phyloP scores from a whole-genome alignment of 345 rosid species.

The Raphanus raphanistrum region DNA sequence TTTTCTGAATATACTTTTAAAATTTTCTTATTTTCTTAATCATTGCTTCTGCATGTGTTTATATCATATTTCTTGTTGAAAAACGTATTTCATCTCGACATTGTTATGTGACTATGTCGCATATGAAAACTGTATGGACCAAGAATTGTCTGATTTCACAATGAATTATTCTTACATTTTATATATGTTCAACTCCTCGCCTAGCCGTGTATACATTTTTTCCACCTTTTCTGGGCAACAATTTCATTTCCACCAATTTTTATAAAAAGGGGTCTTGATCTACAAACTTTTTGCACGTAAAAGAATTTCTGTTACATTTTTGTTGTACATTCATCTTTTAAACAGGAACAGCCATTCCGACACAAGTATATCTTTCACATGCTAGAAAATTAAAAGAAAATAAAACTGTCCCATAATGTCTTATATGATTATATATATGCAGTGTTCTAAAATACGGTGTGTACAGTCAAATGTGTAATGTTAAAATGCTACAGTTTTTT shows the following conservation, averaged over 20 bases:
- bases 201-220: background rate
- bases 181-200: background rate
- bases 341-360: background rate
- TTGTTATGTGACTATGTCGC: background rate
- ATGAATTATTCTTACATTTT: background rate
- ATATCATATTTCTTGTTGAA: slow-evolving; percentile 8
- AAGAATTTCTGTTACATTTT: background rate
- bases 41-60: slow-evolving; percentile 15
- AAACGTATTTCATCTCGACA: background rate
- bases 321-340: background rate
- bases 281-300: background rate
- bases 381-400: background rate
- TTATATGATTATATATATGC: background rate
- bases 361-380: background rate
- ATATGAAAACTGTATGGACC: background rate
- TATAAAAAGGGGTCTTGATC: background rate
- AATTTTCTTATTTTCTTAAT: slow-evolving; percentile 23
- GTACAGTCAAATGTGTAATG: too few relatives aligned
- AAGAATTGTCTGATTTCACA: background rate
- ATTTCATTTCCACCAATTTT: background rate
- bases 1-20: slow-evolving; percentile 24
- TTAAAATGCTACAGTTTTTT: too few relatives aligned
- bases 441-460: too few relatives aligned
- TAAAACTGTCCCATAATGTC: background rate
- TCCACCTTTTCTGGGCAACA: too few relatives aligned